Evolutionary conservation across 768 basidiomycete species (phyloP).

Genomic region (Lactarius vividus): DNA sequence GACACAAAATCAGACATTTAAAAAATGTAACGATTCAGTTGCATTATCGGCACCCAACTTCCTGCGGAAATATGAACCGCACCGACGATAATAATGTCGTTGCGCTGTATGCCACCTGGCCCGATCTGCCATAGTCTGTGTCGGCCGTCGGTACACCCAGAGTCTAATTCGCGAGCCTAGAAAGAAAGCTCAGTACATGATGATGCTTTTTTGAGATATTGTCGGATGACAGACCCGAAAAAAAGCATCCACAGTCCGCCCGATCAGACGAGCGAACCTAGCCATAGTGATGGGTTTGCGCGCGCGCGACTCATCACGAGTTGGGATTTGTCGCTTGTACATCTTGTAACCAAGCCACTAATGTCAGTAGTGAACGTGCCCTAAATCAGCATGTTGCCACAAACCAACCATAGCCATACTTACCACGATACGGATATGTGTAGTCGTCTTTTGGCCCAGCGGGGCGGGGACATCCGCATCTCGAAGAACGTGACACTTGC

Average conservation of each 20-base stretch:
- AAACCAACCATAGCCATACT: background rate
- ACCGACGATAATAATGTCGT: background rate
- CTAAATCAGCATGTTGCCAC: background rate
- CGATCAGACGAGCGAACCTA: background rate
- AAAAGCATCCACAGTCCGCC: background rate
- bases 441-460: background rate
- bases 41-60: background rate
- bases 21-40: background rate
- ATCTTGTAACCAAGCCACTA: background rate
- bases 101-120: background rate
- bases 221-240: background rate
- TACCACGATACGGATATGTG: background rate
- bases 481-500: background rate
- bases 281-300: background rate
- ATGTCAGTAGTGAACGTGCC: background rate
- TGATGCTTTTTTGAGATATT: background rate
- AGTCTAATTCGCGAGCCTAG: background rate
- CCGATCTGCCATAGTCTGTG: background rate
- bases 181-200: background rate
- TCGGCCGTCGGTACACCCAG: background rate
- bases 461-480: background rate
- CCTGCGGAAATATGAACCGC: background rate
- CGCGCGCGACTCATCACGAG: background rate
- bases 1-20: background rate
- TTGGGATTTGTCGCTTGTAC: background rate